Base-by-base conservation (phyloP, 148 eudicot genomes). In the Pharnaceum exiguum region DNA sequence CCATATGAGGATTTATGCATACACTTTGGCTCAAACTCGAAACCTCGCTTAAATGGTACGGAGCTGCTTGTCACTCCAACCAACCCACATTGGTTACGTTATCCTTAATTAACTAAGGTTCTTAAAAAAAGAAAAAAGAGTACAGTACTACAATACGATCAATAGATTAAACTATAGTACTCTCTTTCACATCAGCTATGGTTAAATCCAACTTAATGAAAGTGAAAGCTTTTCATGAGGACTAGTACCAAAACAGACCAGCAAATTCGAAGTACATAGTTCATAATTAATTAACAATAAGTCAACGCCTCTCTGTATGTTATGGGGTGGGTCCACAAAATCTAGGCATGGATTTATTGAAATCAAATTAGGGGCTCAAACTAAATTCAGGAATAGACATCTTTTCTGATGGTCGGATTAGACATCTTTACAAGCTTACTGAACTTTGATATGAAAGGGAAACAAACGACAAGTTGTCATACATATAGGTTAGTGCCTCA, bases 321-420 rank as follows among this genome's bases (percentile, higher is more conserved):
- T 31, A 37, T 21, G 30, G 10, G 37, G 33, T 9, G 18, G 68
- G 39, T n/a, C 57, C 51, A 43, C 59, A 42, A 63, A n/a, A 30
- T 42, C 29, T 2, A 19, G 36, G 50, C 3, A 54, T 31, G 52
- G 60, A 43, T 42, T 53, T 32, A 26, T 22, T 44, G 22, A 25
- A 49, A 61, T 26, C 43, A 61, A 60, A 35, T 60, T 26, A 47
- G 24, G 55, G 65, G 55, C 31, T 23, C 2, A 60, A 48, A 60
- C 23, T 11, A 45, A 15, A 15, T 33, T 27, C 2, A 15, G 10
- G 64, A 60, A 46, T 47, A 46, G 27, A 17, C 26, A 24, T 21
- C 18, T 12, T n/a, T n/a, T n/a, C n/a, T n/a, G n/a, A n/a, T n/a
- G n/a, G n/a, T n/a, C n/a, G n/a, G n/a, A n/a, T n/a, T 33, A 35